phyloP scores from a whole-genome alignment of 1,284 basidiomycete species.

The Cerioporus squamosus region DNA sequence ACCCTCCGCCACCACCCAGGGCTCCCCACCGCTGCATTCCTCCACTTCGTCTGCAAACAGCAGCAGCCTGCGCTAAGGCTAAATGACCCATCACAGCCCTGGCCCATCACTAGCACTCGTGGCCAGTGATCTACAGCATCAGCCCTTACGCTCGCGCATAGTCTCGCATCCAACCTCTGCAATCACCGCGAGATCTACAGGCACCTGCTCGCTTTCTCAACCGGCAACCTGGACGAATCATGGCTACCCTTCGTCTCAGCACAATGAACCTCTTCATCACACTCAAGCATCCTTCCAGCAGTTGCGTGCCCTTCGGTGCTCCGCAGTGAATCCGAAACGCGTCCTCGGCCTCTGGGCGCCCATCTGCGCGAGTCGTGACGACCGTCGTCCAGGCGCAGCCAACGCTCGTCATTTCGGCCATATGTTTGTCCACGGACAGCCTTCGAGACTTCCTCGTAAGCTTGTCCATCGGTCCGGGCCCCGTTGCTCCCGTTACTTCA shows the following conservation, averaged over 20 bases:
- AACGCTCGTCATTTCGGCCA: not conserved
- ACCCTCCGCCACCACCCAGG: not conserved
- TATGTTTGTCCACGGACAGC: not conserved
- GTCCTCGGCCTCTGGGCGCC: not conserved
- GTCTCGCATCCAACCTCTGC: constrained; percentile 15
- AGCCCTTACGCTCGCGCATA: no score
- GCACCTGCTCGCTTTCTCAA: constrained; percentile 8
- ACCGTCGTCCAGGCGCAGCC: not conserved
- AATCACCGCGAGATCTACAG: constrained; percentile 26
- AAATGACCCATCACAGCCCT: not conserved
- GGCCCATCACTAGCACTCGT: no score
- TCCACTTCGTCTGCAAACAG: not conserved
- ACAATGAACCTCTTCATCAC: not conserved
- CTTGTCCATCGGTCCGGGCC: not conserved
- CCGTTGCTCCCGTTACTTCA: not conserved
- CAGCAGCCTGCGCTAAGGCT: not conserved
- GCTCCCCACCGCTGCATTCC: not conserved
- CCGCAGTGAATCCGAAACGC: not conserved
- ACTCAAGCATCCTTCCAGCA: not conserved
- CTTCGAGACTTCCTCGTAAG: no score
- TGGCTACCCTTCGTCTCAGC: not conserved
- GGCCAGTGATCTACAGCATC: constrained; percentile 19
- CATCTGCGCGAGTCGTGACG: not conserved
- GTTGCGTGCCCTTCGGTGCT: not conserved
- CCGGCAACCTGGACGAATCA: not conserved